Base-by-base conservation (phyloP, 306 rosid genomes). In the Vigna hirtella region DNA sequence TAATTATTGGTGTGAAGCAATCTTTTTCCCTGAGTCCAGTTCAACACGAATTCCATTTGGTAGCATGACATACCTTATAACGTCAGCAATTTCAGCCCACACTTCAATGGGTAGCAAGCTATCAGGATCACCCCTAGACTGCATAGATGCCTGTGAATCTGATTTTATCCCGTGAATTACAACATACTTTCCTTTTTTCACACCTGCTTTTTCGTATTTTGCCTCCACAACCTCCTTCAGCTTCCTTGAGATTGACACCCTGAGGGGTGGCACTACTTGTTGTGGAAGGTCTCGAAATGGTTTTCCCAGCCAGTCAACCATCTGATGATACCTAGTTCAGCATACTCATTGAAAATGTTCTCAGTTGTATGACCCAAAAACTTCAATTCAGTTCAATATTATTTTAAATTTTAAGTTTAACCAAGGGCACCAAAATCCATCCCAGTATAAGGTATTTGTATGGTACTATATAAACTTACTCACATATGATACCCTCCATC, bases 71-170 rank as follows among this genome's bases (percentile, higher is more conserved):
- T 82, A 85, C 88, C 88, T 85, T 53, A 92, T 22, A 43, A 70
- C 77, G 6, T 82, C 81, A 59, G 89, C 73, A 62, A 94, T 89
- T 66, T 85, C 87, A 58, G 87, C 93, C 98, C 97, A 94, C 6
- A 85, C 80, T 83, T 90, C 82, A 50, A 94, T 82, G 32, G 97
- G 97, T 22, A 94, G 86, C 83, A 94, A 88, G 89, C 97, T 88
- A 86, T 94, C 97, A 57, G 83, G 24, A 75, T 90, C 98, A 66
- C 97, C 98, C 81, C 83, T 87, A 4, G 97, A 94, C 85, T 94
- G 95, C 95, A 92, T 94, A n/a, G 91, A 77, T 70, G 98, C 98
- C 88, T 92, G 86, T 53, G 98, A 92, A 88, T 94, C 97, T 17
- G 97, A 92, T 72, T 88, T 38, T 63, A 92, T 83, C 64, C 97